Evolutionary conservation across 2,329 filamentous ascomycete species (phyloP).

Genomic region (Calonectria pteridis): DNA sequence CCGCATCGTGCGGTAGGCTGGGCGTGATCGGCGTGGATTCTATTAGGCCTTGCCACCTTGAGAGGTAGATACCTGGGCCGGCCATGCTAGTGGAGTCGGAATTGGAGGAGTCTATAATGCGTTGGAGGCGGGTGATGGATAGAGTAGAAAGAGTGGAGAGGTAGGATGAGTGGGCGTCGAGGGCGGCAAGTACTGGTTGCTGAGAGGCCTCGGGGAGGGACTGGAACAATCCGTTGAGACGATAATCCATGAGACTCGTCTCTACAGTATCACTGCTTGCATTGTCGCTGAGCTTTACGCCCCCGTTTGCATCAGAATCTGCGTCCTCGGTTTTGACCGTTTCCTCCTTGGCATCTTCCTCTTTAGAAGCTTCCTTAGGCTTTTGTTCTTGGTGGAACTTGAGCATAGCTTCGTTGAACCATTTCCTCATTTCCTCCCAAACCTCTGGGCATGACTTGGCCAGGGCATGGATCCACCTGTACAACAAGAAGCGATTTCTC

Average conservation of each 20-base stretch:
- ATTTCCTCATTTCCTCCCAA: slow-evolving; percentile 69
- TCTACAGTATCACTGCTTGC: slow-evolving; percentile 42
- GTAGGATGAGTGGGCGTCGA: slow-evolving; percentile 73
- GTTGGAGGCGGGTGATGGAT: slow-evolving; percentile 67
- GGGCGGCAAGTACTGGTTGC: slow-evolving; percentile 58
- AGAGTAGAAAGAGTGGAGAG: slow-evolving; percentile 66
- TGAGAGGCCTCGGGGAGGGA: slow-evolving; percentile 62
- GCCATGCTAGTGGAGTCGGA: slow-evolving; percentile 53
- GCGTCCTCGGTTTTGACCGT: neutral
- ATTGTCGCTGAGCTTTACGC: slow-evolving; percentile 16
- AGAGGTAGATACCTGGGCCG: slow-evolving; percentile 79
- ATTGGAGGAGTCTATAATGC: slow-evolving; percentile 61
- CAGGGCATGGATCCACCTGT: slow-evolving; percentile 79
- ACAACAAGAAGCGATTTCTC: slow-evolving; percentile 72
- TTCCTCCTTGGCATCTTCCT: neutral
- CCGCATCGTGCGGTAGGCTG: slow-evolving; percentile 60
- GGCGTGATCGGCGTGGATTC: slow-evolving; percentile 79
- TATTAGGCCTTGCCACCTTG: slow-evolving; percentile 78
- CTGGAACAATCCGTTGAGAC: slow-evolving; percentile 57
- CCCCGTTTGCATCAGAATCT: neutral
- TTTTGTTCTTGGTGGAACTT: slow-evolving; percentile 62
- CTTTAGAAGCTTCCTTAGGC: neutral
- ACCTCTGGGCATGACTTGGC: slow-evolving; percentile 76
- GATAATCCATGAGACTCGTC: slow-evolving; percentile 53
- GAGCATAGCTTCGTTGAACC: slow-evolving; percentile 68